Base-by-base conservation (phyloP, 116 monocot species). In the Papilionanthe hybrid region DNA sequence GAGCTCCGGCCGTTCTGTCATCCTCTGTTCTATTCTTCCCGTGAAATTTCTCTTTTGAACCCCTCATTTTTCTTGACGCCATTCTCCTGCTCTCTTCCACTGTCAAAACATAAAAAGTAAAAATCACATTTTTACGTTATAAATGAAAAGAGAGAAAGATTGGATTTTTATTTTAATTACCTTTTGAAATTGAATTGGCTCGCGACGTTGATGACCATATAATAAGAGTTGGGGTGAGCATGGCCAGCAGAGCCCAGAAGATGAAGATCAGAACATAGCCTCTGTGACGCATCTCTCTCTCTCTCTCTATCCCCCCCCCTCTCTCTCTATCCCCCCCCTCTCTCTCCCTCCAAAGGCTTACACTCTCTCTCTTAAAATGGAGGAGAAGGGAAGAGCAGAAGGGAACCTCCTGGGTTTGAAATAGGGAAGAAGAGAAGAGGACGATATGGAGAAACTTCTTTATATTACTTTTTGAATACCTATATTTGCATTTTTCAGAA, bases 161-260 rank as follows among this genome's bases (percentile, higher is more conserved):
- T 32, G n/a, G 25, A 37, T 28, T 43, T 25, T 15, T n/a, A n/a
- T 5, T 49, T 49, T 9, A 11, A 20, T 78, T 77, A 90, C 89
- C 86, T 68, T 84, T 76, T 42, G 75, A 79, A 71, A 10, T 7
- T 23, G 72, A 23, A 55, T 78, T 79, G 12, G 66, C 2, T 66
- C 83, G 88, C 9, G 81, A 85, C 9, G 88, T 83, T 19, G 88
- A 82, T 12, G 94, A 94, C 94, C 89, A 91, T 22, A 80, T 82
- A 56, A 94, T 58, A 9, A 94, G 88, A 48, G 94, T 88, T 29
- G 94, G 94, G 56, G 92, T 92, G 77, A 94, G 85, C 75, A 94
- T 75, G 27, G 90, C 76, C 37, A 94, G 89, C 71, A 94, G 81
- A 80, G 89, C 89, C 94, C 92, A 94, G 83, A 86, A 88, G 79